These are phyloP conservation scores for Aspergillus amoenus DNA, from an alignment of 2,329 filamentous ascomycete genomes.

Conservation along the genomic window DNA sequence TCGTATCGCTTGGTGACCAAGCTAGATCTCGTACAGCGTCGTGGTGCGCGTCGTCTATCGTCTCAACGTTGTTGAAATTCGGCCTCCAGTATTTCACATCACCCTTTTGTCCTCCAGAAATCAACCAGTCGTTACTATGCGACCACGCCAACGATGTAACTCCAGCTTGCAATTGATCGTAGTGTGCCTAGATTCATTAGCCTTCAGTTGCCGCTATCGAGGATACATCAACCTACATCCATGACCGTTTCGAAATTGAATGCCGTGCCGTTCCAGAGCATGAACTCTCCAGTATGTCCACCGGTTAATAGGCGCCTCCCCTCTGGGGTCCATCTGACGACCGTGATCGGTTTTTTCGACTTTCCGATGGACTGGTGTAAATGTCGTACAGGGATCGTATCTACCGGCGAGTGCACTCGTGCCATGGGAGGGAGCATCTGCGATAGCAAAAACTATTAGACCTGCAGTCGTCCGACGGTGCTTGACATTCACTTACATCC, in stretches of 20 bases:
- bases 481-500: constrained; percentile 62
- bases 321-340: constrained; percentile 96
- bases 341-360: constrained; percentile 94
- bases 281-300: constrained; percentile 96
- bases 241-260: constrained; percentile 99
- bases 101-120: constrained; percentile 93
- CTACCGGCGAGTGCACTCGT: constrained; percentile 70
- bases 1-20: constrained; percentile 90
- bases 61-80: constrained; percentile 98
- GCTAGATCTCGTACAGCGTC: constrained; percentile 89
- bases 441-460: constrained; percentile 5
- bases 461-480: background rate
- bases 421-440: constrained; percentile 86
- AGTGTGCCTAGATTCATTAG: constrained; percentile 63
- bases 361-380: constrained; percentile 98
- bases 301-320: constrained; percentile 87
- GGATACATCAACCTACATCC: constrained; percentile 56
- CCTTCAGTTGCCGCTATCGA: background rate
- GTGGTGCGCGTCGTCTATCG: constrained; percentile 78
- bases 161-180: constrained; percentile 52
- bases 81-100: constrained; percentile 98
- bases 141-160: constrained; percentile 65
- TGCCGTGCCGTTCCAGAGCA: constrained; percentile 95
- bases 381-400: constrained; percentile 90
- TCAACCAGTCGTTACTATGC: constrained; percentile 93